These are phyloP conservation scores for Pseudocercospora eumusae DNA, from an alignment of 2,329 filamentous ascomycete species.

Conservation along the genomic window DNA sequence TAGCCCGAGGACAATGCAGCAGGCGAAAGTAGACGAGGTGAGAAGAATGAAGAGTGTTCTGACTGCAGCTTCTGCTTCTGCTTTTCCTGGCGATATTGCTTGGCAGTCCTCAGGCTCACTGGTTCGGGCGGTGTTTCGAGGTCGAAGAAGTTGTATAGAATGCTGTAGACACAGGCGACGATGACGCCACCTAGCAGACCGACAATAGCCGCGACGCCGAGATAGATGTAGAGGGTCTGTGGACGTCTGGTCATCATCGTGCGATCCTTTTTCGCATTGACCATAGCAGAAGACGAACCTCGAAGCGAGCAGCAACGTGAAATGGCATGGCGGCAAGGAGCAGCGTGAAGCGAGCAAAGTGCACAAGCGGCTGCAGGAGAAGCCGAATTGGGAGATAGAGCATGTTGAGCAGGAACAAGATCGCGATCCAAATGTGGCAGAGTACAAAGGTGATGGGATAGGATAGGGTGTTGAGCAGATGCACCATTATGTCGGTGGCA, in stretches of 20 bases:
- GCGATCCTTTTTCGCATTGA: not conserved
- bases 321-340: constrained; percentile 52
- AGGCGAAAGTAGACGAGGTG: constrained; percentile 23
- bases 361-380: constrained; percentile 53
- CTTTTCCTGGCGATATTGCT: constrained; percentile 40
- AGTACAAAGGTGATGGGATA: constrained; percentile 45
- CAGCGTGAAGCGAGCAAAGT: constrained; percentile 48
- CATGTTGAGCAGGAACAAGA: constrained; percentile 49
- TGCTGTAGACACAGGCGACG: constrained; percentile 59
- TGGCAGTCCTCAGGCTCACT: constrained; percentile 31
- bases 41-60: constrained; percentile 21
- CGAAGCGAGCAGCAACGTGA: constrained; percentile 54
- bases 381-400: constrained; percentile 52
- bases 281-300: constrained; percentile 47
- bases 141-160: constrained; percentile 35
- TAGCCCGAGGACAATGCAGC: constrained; percentile 26
- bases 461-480: constrained; percentile 28
- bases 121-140: constrained; percentile 26
- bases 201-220: constrained; percentile 67
- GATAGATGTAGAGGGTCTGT: constrained; percentile 57
- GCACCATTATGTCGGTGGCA: not conserved
- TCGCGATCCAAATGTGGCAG: constrained; percentile 42
- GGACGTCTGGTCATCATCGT: constrained; percentile 15
- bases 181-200: constrained; percentile 65
- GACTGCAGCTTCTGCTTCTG: constrained; percentile 23